Conservation (phyloP, 179 eudicot species). For the Sideroxylon spinosum region DNA sequence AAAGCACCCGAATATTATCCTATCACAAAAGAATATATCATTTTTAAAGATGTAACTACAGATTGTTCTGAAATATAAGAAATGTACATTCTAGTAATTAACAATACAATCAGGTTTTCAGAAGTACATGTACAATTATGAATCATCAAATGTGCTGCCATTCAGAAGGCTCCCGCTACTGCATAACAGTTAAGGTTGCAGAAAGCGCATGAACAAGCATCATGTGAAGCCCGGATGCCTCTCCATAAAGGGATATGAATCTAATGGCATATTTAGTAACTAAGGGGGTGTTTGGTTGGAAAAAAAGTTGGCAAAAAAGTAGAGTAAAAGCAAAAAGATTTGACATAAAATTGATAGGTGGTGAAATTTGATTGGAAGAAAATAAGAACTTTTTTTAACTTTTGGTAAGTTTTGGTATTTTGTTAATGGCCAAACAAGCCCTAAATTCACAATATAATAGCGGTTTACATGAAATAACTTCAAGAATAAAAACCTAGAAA, state of each 20-base stretch:
- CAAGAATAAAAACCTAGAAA: not conserved
- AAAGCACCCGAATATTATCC: slow-evolving; percentile 75
- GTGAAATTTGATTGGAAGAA: too few species aligned
- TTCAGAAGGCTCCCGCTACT: not conserved
- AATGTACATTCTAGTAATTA: not conserved
- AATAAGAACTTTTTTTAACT: too few species aligned
- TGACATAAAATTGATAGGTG: too few species aligned
- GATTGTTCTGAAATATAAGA: not conserved
- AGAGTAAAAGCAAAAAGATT: too few species aligned
- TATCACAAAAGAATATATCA: slow-evolving; percentile 25
- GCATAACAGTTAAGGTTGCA: not conserved
- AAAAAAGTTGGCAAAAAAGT: too few species aligned
- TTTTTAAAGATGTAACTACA: not conserved
- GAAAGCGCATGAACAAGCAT: not conserved
- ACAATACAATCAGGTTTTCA: slow-evolving; percentile 5
- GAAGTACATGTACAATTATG: not conserved
- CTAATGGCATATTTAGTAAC: not conserved
- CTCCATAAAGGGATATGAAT: not conserved
- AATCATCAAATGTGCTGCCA: not conserved
- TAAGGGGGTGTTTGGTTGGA: too few species aligned
- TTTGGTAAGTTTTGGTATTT: too few species aligned
- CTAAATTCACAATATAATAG: not conserved
- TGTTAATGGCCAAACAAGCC: too few species aligned
- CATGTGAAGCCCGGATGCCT: not conserved
- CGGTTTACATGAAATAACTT: not conserved